Percentiles rank a stretch among this genome's conserved stretches.
Conservation (phyloP, 768 basidiomycete genomes). For the Leccinum sublutescens region DNA sequence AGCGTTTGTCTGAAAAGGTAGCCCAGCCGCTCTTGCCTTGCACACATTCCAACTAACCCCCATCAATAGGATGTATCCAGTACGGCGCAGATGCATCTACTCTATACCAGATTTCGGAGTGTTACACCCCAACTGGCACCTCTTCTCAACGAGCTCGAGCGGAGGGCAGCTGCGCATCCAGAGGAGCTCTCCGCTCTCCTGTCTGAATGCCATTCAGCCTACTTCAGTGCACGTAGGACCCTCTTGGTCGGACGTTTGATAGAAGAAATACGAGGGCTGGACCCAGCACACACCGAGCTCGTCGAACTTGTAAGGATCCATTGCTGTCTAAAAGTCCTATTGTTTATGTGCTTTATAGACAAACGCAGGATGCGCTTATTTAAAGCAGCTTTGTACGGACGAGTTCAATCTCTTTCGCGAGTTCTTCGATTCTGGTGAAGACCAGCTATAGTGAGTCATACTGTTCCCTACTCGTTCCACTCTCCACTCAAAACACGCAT, state of each 20-base stretch:
- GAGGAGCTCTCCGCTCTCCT: conserved; percentile 82
- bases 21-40: neutral
- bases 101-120: conserved; percentile 85
- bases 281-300: conserved; percentile 76
- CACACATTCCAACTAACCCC: neutral
- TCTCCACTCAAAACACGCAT: conserved; percentile 6
- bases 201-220: conserved; percentile 84
- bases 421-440: conserved; percentile 87
- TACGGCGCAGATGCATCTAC: conserved; percentile 77
- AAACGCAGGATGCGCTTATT: conserved; percentile 84
- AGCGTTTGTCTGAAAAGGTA: conserved; percentile 74
- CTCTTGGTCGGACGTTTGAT: conserved; percentile 72
- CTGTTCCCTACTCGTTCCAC: neutral
- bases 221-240: conserved; percentile 69
- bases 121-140: conserved; percentile 72
- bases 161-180: conserved; percentile 69
- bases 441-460: conserved; percentile 60
- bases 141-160: conserved; percentile 82
- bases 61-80: conserved; percentile 64
- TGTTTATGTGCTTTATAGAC: conserved; percentile 50
- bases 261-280: conserved; percentile 80
- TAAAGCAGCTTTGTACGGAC: conserved; percentile 87
- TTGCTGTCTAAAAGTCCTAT: neutral
- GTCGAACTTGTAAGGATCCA: conserved; percentile 74
- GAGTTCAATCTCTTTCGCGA: conserved; percentile 84